Evolutionary conservation across 805 yeast genomes (phyloP), one percentile per base, ranked within the genome.

Genomic region (Pichia rugopelliculosa): DNA sequence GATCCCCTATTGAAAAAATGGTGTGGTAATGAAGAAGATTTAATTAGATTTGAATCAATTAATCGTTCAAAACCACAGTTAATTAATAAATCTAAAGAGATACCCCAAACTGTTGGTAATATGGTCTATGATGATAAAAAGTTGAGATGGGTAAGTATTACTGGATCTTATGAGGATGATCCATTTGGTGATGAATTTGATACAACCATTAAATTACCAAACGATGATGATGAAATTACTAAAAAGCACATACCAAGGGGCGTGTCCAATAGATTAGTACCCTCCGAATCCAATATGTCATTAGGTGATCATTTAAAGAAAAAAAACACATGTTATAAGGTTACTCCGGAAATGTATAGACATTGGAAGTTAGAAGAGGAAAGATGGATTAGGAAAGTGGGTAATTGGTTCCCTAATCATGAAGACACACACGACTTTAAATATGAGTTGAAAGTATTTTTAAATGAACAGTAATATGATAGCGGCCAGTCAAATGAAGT

Each of bases 21-120:
- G 88, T 82, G 77, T 55, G 87, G 87, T 4, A 81, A 82, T 55
- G 84, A 82, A 36, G 72, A 70, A 26, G 85, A 79, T 21, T 60
- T 79, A 42, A 55, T 69, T 30, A 67, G 72, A 37, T 82, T 82
- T 58, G 83, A 81, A 36, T 51, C 57, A 4, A 50, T 59, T 17
- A 61, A 61, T 23, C 68, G 66, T 45, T 76, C 77, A 1, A 44
- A 39, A 12, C 50, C 47, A 10, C 39, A 46, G 36, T 33, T 48
- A 22, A 45, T 44, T 11, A 41, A 39, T 15, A 43, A 42, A 36
- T 15, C 23, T 9, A 25, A 41, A 17, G 25, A 27, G 20, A 37
- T 34, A 62, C 70, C 30, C 42, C 77, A 74, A 46, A 59, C 69
- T 18, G 71, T 74, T 7, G 76, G 76, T 2, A 72, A 75, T 53